phyloP scores from a whole-genome alignment of 371 early-diverging fungal genomes.

The Rhizopus delemar region DNA sequence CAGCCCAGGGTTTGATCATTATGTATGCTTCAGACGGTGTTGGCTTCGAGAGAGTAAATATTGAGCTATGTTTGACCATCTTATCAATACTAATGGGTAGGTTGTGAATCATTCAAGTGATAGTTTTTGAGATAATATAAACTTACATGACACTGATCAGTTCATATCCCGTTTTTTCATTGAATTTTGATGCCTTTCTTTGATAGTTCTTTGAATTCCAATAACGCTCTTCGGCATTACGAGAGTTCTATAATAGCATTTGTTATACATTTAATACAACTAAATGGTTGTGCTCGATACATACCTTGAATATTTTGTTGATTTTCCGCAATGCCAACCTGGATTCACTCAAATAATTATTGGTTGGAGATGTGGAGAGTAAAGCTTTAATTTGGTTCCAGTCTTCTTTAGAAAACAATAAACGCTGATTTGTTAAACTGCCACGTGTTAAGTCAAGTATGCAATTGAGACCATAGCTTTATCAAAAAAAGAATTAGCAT shows the following conservation, averaged over 20 bases:
- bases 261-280: constrained; percentile 14
- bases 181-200: constrained; percentile 6
- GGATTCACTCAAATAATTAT: constrained; percentile 7
- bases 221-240: constrained; percentile 5
- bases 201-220: constrained; percentile 9
- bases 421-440: constrained; percentile 2
- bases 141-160: constrained; percentile 11
- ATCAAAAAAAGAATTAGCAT: constrained; percentile 1
- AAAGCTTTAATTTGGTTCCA: constrained; percentile 1
- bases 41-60: constrained; percentile 8
- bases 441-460: constrained; percentile 1
- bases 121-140: constrained; percentile 14
- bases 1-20: no score
- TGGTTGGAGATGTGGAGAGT: background rate
- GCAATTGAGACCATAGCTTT: constrained; percentile 1
- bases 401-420: constrained; percentile 2
- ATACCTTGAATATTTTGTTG: constrained; percentile 10
- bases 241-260: constrained; percentile 11
- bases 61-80: constrained; percentile 2
- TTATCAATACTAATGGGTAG: constrained; percentile 7
- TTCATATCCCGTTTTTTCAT: constrained; percentile 17
- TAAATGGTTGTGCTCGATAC: constrained; percentile 10
- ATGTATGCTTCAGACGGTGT: no score
- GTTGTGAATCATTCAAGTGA: constrained; percentile 11
- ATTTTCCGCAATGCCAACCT: constrained; percentile 1